Evolutionary conservation across 768 basidiomycete species (phyloP).

Genomic region (Kwoniella bestiolae): DNA sequence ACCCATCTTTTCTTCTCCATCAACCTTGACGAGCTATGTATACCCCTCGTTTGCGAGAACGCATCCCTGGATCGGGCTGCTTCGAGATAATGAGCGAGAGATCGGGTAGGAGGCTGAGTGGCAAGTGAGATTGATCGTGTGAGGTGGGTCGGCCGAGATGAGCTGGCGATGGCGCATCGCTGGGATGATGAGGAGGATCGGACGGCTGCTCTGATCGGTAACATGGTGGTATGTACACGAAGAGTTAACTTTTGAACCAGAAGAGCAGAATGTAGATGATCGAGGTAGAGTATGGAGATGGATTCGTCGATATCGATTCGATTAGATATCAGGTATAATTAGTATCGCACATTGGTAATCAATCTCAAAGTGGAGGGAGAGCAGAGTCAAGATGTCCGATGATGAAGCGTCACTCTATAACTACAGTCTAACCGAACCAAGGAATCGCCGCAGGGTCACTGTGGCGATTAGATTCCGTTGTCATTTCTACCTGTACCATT

Average conservation of each 20-base stretch:
- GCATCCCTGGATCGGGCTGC: neutral
- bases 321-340: neutral
- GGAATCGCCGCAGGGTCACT: conserved; percentile 13
- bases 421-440: neutral
- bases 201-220: conserved; percentile 37
- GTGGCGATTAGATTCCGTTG: conserved; percentile 8
- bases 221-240: conserved; percentile 25
- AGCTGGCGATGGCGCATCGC: conserved; percentile 15
- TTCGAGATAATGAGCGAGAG: conserved; percentile 12
- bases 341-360: neutral
- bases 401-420: conserved; percentile 9
- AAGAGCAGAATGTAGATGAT: neutral
- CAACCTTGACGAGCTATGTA: conserved; percentile 28
- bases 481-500: neutral
- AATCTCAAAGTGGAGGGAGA: conserved; percentile 1
- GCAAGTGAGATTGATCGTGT: conserved; percentile 21
- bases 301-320: neutral
- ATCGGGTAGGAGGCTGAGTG: conserved; percentile 7
- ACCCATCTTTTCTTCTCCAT: conserved; percentile 37
- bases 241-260: neutral
- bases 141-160: conserved; percentile 35
- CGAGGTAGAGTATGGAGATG: neutral
- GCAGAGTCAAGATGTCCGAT: neutral
- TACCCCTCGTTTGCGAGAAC: neutral
- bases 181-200: conserved; percentile 34